Evolutionary conservation across 768 basidiomycete genomes (phyloP).

Genomic region (Naganishia antarctica): DNA sequence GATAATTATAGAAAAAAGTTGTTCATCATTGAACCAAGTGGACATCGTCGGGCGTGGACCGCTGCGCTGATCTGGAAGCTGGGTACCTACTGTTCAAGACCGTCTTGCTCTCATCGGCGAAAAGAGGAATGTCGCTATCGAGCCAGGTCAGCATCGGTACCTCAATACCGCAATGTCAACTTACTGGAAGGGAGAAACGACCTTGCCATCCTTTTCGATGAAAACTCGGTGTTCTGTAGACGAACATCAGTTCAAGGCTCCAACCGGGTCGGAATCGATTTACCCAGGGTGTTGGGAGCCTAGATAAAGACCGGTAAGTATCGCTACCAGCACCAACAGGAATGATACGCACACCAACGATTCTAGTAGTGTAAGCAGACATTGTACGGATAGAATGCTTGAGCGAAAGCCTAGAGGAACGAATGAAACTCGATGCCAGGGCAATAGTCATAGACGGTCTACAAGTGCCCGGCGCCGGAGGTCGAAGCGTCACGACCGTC

Average conservation of each 20-base stretch:
- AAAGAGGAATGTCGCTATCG: constrained; percentile 93
- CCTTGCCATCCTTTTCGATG: constrained; percentile 81
- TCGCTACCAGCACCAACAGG: not conserved
- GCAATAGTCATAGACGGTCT: constrained; percentile 14
- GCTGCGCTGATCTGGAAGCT: not conserved
- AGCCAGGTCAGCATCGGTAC: constrained; percentile 51
- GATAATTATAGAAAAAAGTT: constrained; percentile 13
- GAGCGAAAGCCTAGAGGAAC: not conserved
- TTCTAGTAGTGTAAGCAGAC: constrained; percentile 36
- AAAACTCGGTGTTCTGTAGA: constrained; percentile 83
- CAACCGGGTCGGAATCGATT: not conserved
- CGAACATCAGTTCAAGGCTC: not conserved
- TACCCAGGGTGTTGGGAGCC: constrained; percentile 90
- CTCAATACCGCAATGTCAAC: constrained; percentile 12
- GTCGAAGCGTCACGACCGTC: too few species aligned
- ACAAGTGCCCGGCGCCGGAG: too few species aligned
- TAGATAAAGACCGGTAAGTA: constrained; percentile 8
- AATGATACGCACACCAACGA: constrained; percentile 36
- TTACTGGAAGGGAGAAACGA: constrained; percentile 51
- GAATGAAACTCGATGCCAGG: constrained; percentile 3
- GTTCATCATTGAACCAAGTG: not conserved
- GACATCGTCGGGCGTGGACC: not conserved
- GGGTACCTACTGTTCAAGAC: constrained; percentile 88
- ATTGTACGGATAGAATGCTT: constrained; percentile 9
- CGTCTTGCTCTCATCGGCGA: constrained; percentile 88